These are phyloP conservation scores for Phaeolepiota aurea DNA, from an alignment of 768 basidiomycete genomes.

Conservation along the genomic window DNA sequence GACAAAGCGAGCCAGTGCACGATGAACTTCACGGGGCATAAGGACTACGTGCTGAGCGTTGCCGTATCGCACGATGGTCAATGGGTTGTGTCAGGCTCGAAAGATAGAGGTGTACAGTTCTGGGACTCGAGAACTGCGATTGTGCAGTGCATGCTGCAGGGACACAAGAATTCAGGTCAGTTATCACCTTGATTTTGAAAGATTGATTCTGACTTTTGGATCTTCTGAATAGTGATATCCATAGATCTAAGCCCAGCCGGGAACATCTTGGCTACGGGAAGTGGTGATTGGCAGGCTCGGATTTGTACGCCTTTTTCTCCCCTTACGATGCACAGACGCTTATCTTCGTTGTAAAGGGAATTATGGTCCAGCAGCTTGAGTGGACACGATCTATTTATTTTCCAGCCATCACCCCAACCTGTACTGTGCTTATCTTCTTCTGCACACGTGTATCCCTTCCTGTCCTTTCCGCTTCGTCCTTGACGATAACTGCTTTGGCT, in stretches of 20 bases:
- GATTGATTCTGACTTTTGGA: background rate
- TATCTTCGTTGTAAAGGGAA: no score
- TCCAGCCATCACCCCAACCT: no score
- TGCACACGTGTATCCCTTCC: no score
- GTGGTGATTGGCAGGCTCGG: constrained; percentile 46
- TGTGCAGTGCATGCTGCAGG: constrained; percentile 90
- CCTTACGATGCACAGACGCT: no score
- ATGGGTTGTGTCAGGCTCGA: constrained; percentile 89
- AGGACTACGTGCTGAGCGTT: constrained; percentile 58
- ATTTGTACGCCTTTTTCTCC: no score
- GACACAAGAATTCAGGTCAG: constrained; percentile 46
- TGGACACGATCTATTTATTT: no score
- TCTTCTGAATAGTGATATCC: constrained; percentile 31
- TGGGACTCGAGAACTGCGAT: constrained; percentile 73
- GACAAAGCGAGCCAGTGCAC: constrained; percentile 46
- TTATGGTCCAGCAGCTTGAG: no score
- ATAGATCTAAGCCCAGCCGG: constrained; percentile 40
- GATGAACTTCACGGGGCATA: constrained; percentile 87
- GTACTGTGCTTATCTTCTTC: no score
- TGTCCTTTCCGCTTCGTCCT: no score
- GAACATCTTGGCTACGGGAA: constrained; percentile 41
- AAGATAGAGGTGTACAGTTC: constrained; percentile 94
- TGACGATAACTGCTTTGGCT: no score
- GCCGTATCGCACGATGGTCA: constrained; percentile 84
- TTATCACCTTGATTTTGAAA: background rate